Percentiles rank a stretch among this genome's conserved stretches.
phyloP scores from a whole-genome alignment of 371 early-diverging fungal species.

The Mortierella sp. region DNA sequence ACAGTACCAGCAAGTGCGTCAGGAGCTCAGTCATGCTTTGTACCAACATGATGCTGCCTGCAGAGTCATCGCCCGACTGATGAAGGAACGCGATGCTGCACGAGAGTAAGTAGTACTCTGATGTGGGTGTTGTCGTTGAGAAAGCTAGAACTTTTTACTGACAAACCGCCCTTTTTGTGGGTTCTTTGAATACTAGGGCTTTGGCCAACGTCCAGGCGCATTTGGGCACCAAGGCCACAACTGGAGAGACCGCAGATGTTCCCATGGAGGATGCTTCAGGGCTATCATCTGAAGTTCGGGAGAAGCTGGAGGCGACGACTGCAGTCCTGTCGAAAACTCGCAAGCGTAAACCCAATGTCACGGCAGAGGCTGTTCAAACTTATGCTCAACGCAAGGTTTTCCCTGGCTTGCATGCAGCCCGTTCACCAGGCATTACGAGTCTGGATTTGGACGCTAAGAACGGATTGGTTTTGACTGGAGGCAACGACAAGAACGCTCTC shows the following conservation, averaged over 20 bases:
- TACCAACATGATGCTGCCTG: slow-evolving; percentile 97
- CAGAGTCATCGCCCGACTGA: slow-evolving; percentile 91
- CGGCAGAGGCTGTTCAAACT: slow-evolving; percentile 73
- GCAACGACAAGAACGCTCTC: slow-evolving; percentile 82
- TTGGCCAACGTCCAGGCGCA: slow-evolving; percentile 79
- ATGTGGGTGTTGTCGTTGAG: too few species aligned
- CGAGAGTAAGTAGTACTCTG: slow-evolving; percentile 67
- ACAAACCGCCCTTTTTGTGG: neutral
- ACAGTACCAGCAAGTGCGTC: slow-evolving; percentile 90
- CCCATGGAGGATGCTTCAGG: slow-evolving; percentile 66
- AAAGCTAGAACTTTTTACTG: neutral
- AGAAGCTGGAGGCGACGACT: slow-evolving; percentile 69
- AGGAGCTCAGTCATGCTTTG: slow-evolving; percentile 91
- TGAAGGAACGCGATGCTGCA: slow-evolving; percentile 92
- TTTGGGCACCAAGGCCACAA: slow-evolving; percentile 62
- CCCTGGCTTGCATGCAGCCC: slow-evolving; percentile 79
- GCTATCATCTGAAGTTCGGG: slow-evolving; percentile 60
- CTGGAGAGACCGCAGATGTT: slow-evolving; percentile 66
- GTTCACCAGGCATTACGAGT: slow-evolving; percentile 81
- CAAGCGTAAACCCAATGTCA: slow-evolving; percentile 83
- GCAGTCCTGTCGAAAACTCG: slow-evolving; percentile 75
- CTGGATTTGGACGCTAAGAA: slow-evolving; percentile 73
- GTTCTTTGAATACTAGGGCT: slow-evolving; percentile 54
- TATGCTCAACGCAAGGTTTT: slow-evolving; percentile 65
- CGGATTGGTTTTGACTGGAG: slow-evolving; percentile 81